Conservation (phyloP, 106 monocot species). For the Chionographis japonica region DNA sequence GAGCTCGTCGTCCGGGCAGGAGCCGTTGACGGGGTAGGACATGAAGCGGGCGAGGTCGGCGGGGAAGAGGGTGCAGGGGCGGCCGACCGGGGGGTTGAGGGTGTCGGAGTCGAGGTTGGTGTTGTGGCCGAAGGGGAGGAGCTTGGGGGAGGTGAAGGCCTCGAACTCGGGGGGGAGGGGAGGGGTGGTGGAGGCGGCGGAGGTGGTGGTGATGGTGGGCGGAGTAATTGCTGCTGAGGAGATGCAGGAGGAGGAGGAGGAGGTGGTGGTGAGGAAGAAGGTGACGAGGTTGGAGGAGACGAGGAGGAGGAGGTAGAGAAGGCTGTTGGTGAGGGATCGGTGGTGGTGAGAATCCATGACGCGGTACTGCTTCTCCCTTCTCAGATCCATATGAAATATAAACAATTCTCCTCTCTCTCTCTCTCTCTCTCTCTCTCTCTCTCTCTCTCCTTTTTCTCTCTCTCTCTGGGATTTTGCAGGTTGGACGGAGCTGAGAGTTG, state of each 20-base stretch:
- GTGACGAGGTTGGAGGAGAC: not conserved
- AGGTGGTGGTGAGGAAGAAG: not conserved
- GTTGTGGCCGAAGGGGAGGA: conserved; percentile 52
- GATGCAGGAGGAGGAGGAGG: not conserved
- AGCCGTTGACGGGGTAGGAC: conserved; percentile 39
- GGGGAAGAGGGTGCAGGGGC: conserved; percentile 42
- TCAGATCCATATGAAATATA: no score
- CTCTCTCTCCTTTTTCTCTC: no score
- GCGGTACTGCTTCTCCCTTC: no score
- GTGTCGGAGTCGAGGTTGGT: conserved; percentile 27
- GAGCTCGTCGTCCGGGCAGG: conserved; percentile 60
- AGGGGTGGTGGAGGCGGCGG: not conserved
- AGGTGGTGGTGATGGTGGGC: not conserved
- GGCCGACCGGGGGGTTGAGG: conserved; percentile 41
- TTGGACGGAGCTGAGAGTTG: no score
- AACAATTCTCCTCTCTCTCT: no score
- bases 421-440: no score
- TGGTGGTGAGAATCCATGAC: not conserved
- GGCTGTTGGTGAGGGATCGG: not conserved
- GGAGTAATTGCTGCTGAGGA: no score
- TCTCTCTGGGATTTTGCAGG: no score
- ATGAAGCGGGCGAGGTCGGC: conserved; percentile 30
- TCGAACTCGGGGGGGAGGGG: conserved; percentile 38
- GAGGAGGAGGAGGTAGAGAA: not conserved
- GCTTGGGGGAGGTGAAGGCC: conserved; percentile 46